phyloP scores from a whole-genome alignment of 768 basidiomycete genomes.

The Mycena chlorophos region DNA sequence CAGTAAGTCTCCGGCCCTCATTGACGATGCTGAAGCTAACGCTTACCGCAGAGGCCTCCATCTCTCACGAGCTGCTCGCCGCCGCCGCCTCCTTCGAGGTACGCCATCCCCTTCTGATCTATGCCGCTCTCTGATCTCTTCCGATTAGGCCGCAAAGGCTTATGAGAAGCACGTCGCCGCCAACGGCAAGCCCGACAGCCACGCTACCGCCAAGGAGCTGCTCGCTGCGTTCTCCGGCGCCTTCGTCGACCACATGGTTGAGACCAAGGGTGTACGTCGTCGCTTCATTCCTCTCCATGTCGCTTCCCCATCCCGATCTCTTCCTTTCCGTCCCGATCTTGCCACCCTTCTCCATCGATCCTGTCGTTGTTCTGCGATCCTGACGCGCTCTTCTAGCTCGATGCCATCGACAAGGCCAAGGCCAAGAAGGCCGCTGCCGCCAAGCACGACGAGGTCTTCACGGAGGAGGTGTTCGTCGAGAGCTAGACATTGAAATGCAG shows the following conservation, averaged over 20 bases:
- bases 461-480: too few species aligned
- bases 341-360: neutral
- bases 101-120: neutral
- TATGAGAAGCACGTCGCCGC: constrained; percentile 44
- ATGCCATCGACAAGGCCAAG: too few species aligned
- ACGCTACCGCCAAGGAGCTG: constrained; percentile 46
- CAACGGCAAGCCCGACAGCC: constrained; percentile 40
- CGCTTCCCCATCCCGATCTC: neutral
- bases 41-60: too few species aligned
- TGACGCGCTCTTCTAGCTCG: neutral
- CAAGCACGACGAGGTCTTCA: too few species aligned
- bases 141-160: constrained; percentile 46
- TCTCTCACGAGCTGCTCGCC: neutral
- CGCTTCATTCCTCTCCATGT: neutral
- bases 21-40: too few species aligned
- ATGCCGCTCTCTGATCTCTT: neutral
- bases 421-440: too few species aligned
- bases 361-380: neutral
- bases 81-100: neutral
- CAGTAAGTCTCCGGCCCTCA: too few species aligned
- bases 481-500: too few species aligned
- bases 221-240: constrained; percentile 44
- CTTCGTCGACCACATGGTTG: constrained; percentile 42
- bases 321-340: too few species aligned
- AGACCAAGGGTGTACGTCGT: constrained; percentile 47